phyloP scores from a whole-genome alignment of 2,329 filamentous ascomycete species.

The Scedosporium boydii region DNA sequence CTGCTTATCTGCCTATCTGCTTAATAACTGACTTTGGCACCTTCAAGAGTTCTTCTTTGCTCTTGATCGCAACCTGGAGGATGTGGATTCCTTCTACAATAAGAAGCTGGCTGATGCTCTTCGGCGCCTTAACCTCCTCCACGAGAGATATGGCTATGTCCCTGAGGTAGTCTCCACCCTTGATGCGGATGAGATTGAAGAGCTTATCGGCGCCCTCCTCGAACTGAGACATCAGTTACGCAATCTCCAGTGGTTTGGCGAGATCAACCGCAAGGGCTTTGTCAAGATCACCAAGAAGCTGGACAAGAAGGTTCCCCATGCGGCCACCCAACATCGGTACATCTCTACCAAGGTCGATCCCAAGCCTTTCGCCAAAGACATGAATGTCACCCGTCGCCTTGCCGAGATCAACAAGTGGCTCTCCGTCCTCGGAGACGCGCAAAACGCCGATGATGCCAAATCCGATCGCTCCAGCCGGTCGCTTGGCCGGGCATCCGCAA shows the following conservation, averaged over 20 bases:
- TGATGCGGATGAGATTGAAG: constrained; percentile 82
- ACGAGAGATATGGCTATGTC: constrained; percentile 75
- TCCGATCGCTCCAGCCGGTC: constrained; percentile 69
- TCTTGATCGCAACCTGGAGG: constrained; percentile 92
- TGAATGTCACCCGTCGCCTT: constrained; percentile 36
- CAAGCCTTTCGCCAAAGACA: constrained; percentile 74
- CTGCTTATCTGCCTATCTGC: not conserved
- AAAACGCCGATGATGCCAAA: constrained; percentile 63
- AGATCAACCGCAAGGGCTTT: constrained; percentile 91
- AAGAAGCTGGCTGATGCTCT: constrained; percentile 83
- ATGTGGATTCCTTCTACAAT: constrained; percentile 95
- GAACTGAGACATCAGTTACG: constrained; percentile 80
- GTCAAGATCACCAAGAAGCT: constrained; percentile 98
- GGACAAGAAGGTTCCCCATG: constrained; percentile 81
- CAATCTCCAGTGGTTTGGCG: constrained; percentile 95
- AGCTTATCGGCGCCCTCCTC: constrained; percentile 80
- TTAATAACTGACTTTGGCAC: not conserved
- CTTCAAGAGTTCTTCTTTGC: constrained; percentile 85
- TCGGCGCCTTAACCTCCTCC: constrained; percentile 73
- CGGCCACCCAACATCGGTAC: constrained; percentile 74
- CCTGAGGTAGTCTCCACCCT: constrained; percentile 61
- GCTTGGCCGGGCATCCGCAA: constrained; percentile 66
- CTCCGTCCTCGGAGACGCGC: constrained; percentile 67
- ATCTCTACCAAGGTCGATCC: constrained; percentile 85
- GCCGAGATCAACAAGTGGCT: constrained; percentile 82